A percentile compares a stretch with the other conserved stretches of the same genome.
phyloP scores from a whole-genome alignment of 2,329 filamentous ascomycete species.

The Fusarium nelsonii region DNA sequence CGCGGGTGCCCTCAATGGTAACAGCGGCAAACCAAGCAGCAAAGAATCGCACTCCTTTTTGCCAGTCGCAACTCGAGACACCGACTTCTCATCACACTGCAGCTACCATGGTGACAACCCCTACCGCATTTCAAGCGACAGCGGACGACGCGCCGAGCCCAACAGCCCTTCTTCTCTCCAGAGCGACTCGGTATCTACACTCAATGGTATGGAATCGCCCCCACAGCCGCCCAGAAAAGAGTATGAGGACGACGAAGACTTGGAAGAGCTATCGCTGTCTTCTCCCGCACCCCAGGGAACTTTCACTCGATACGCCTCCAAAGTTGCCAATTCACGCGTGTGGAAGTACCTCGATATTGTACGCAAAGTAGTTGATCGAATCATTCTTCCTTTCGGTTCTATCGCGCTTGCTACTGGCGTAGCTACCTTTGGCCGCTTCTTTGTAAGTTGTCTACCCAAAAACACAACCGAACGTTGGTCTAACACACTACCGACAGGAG shows the following conservation, averaged over 20 bases:
- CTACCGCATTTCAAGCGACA: slow-evolving; percentile 75
- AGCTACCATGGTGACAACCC: slow-evolving; percentile 62
- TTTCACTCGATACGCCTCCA: slow-evolving; percentile 66
- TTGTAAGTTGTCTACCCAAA: slow-evolving; percentile 68
- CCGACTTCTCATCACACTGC: slow-evolving; percentile 51
- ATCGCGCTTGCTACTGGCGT: slow-evolving; percentile 78
- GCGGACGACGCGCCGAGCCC: slow-evolving; percentile 79
- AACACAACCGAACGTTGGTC: not conserved
- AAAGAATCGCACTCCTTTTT: slow-evolving; percentile 65
- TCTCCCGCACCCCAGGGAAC: slow-evolving; percentile 60
- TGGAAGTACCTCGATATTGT: slow-evolving; percentile 69
- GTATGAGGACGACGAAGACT: slow-evolving; percentile 63
- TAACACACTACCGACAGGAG: slow-evolving; percentile 62
- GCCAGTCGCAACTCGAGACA: slow-evolving; percentile 65
- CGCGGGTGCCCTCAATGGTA: slow-evolving; percentile 48
- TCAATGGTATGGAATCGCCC: slow-evolving; percentile 56
- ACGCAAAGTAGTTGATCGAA: slow-evolving; percentile 79
- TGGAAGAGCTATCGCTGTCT: slow-evolving; percentile 42
- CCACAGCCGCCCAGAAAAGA: slow-evolving; percentile 59
- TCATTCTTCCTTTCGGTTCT: slow-evolving; percentile 83
- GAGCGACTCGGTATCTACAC: slow-evolving; percentile 73
- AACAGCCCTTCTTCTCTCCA: slow-evolving; percentile 75
- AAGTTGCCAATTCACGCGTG: slow-evolving; percentile 66
- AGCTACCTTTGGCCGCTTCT: slow-evolving; percentile 84
- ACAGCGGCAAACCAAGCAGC: not conserved